A percentile compares a stretch with the other conserved stretches of the same genome.
phyloP scores from a whole-genome alignment of 169 alveolate species.

The Plasmodium sp. region DNA sequence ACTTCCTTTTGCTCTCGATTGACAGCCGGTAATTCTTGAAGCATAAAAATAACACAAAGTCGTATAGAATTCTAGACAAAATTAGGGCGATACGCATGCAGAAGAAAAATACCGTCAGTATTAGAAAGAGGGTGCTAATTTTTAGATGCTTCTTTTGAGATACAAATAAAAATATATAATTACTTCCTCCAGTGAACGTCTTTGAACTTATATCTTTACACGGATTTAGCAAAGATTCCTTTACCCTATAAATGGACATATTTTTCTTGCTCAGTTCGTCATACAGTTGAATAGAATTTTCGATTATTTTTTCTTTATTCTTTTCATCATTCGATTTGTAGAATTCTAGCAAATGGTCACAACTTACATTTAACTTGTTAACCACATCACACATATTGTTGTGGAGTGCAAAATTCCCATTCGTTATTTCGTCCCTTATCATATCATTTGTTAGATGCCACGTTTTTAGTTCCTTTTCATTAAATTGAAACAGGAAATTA shows the following conservation, averaged over 20 bases:
- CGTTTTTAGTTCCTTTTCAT: slow-evolving; percentile 34
- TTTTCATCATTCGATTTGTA: slow-evolving; percentile 1
- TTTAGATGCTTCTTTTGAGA: slow-evolving; percentile 9
- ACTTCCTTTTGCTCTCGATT: slow-evolving; percentile 38
- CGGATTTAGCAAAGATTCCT: slow-evolving; percentile 8
- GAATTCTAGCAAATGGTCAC: slow-evolving; percentile 17
- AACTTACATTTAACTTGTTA: slow-evolving; percentile 21
- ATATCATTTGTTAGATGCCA: slow-evolving; percentile 27
- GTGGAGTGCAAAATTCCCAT: slow-evolving; percentile 27
- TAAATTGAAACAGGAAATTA: slow-evolving; percentile 39
- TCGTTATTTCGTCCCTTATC: slow-evolving; percentile 38
- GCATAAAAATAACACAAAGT: slow-evolving; percentile 19
- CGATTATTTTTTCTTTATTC: neutral
- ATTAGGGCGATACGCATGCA: slow-evolving; percentile 38
- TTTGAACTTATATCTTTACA: slow-evolving; percentile 39
- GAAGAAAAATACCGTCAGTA: slow-evolving; percentile 35
- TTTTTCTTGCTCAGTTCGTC: slow-evolving; percentile 17
- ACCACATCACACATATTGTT: slow-evolving; percentile 22
- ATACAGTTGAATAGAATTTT: slow-evolving; percentile 10
- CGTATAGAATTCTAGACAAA: slow-evolving; percentile 56
- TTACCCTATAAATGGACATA: slow-evolving; percentile 27
- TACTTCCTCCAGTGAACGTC: neutral
- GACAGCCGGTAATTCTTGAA: slow-evolving; percentile 32
- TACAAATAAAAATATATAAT: slow-evolving; percentile 51
- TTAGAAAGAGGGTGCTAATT: slow-evolving; percentile 22